Evolutionary conservation across 805 yeast species (phyloP).

Genomic region (Wickerhamia fluorescens): DNA sequence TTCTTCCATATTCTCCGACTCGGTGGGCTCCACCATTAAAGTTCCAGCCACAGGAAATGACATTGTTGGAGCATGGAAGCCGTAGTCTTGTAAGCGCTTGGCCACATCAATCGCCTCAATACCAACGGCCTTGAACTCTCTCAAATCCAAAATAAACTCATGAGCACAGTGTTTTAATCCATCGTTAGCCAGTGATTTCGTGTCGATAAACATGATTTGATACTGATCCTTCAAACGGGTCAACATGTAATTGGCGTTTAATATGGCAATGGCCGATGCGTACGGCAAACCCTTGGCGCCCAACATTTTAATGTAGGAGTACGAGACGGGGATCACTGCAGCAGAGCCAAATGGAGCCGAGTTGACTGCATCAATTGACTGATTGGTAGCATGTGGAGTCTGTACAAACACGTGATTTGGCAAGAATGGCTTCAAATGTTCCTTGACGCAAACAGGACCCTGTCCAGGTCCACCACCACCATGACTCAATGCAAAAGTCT

Average conservation of each 20-base stretch:
- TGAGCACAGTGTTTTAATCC: constrained; percentile 83
- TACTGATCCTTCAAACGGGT: constrained; percentile 62
- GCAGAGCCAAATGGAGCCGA: constrained; percentile 98
- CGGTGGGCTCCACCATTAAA: constrained; percentile 97
- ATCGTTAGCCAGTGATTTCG: too few species aligned
- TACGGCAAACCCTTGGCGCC: constrained; percentile 80
- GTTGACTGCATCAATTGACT: constrained; percentile 67
- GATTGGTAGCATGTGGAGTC: constrained; percentile 42
- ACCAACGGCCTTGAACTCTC: constrained; percentile 74
- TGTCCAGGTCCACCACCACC: constrained; percentile 99
- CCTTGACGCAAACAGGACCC: constrained; percentile 92
- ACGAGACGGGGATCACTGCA: constrained; percentile 84
- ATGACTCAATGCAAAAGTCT: constrained; percentile 95
- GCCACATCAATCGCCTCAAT: constrained; percentile 96
- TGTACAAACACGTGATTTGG: constrained; percentile 67
- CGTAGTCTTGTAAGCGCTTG: constrained; percentile 94
- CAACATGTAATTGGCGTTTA: constrained; percentile 96
- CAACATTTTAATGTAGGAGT: constrained; percentile 91
- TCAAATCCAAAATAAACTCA: constrained; percentile 87
- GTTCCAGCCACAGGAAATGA: constrained; percentile 99
- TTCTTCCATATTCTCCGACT: constrained; percentile 83
- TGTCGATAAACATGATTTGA: constrained; percentile 69
- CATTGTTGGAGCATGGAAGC: constrained; percentile 98
- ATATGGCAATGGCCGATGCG: constrained; percentile 84
- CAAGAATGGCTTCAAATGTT: constrained; percentile 71